Conservation (phyloP, 129 eudicot genomes). For the Tagetes patula region DNA sequence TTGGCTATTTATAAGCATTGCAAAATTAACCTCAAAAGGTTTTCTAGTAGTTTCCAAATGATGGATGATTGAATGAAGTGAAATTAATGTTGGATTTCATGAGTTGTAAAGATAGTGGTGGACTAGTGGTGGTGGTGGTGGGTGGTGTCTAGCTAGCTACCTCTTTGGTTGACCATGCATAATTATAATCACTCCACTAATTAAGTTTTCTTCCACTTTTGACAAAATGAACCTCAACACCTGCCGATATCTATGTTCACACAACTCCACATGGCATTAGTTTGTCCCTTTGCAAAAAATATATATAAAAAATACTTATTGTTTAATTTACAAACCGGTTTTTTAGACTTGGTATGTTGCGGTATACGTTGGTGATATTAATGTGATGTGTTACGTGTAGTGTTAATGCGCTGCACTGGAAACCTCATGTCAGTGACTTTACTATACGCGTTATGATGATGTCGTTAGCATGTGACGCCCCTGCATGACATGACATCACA, state of each 20-base stretch:
- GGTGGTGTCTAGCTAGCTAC: conserved; percentile 32
- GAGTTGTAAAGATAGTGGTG: conserved; percentile 22
- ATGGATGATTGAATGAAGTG: neutral
- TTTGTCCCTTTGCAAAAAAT: too few relatives aligned
- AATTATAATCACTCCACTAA: conserved; percentile 21
- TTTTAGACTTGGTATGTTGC: too few relatives aligned
- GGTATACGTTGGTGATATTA: too few relatives aligned
- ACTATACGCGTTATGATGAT: too few relatives aligned
- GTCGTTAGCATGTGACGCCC: too few relatives aligned
- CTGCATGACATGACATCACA: too few relatives aligned
- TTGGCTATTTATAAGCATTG: conserved; percentile 34
- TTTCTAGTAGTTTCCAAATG: conserved; percentile 26
- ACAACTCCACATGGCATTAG: neutral
- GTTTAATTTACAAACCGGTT: too few relatives aligned
- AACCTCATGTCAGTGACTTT: too few relatives aligned
- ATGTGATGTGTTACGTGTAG: too few relatives aligned
- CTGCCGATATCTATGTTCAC: conserved; percentile 22
- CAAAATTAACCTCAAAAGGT: conserved; percentile 8
- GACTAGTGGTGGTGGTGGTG: conserved; percentile 27
- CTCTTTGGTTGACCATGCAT: conserved; percentile 30
- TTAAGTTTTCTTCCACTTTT: conserved; percentile 22
- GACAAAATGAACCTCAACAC: conserved; percentile 21
- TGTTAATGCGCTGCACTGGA: too few relatives aligned
- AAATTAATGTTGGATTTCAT: neutral
- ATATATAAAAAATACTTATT: too few relatives aligned